These are phyloP conservation scores for Kodamaea derodonti DNA, from an alignment of 1,139 yeast species.

Conservation along the genomic window DNA sequence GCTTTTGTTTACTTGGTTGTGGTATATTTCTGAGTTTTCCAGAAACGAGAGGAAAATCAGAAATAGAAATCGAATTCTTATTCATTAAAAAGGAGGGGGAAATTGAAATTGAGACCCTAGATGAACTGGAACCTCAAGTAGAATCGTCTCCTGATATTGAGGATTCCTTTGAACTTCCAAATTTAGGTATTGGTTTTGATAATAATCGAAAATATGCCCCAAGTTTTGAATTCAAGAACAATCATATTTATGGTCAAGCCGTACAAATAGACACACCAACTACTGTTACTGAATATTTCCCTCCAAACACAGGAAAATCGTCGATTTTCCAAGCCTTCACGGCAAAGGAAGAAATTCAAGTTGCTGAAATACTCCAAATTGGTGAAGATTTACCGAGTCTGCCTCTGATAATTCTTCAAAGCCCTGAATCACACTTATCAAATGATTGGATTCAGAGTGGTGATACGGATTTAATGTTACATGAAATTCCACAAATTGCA, in stretches of 20 bases:
- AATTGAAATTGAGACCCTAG: too few species aligned
- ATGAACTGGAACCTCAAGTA: too few species aligned
- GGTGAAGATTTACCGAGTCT: not conserved
- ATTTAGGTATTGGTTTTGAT: not conserved
- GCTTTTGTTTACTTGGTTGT: conserved; percentile 30
- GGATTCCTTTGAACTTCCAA: not conserved
- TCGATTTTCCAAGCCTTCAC: conserved; percentile 1
- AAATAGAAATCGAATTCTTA: conserved; percentile 10
- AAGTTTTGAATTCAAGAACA: not conserved
- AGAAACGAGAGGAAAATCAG: conserved; percentile 35
- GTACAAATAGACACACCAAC: not conserved
- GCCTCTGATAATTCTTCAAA: not conserved
- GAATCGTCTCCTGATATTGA: not conserved
- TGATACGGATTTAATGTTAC: conserved; percentile 1
- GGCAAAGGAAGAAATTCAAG: conserved; percentile 1
- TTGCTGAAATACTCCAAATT: not conserved
- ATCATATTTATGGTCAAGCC: not conserved
- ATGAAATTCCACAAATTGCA: not conserved
- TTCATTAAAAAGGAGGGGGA: conserved; percentile 1
- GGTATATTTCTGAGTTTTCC: conserved; percentile 32
- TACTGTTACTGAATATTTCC: not conserved
- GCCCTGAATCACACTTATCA: conserved; percentile 1
- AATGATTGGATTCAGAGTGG: conserved; percentile 6
- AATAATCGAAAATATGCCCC: not conserved
- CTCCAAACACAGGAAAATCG: not conserved